These are phyloP conservation scores for Fusarium lyarnte DNA, from an alignment of 2,329 filamentous ascomycete genomes.

Conservation along the genomic window DNA sequence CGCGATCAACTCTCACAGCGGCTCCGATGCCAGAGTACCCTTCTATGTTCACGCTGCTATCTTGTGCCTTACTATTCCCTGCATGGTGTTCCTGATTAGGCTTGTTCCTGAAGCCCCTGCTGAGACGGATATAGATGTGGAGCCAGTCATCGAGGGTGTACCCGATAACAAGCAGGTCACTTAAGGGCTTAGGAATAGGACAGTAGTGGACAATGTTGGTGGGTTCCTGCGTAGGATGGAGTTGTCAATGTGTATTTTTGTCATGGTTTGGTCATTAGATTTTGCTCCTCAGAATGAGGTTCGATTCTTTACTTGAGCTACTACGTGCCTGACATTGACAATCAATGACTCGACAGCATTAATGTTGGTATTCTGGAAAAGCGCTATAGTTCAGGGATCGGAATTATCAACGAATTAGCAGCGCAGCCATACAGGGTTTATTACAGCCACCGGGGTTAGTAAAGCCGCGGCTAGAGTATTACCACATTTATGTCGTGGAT, in stretches of 20 bases:
- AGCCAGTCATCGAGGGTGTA: not conserved
- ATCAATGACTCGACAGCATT: not conserved
- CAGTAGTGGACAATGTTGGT: accelerated
- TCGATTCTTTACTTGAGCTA: not conserved
- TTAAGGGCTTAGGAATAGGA: not conserved
- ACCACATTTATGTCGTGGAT: not conserved
- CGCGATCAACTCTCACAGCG: not conserved
- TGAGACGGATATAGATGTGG: not conserved
- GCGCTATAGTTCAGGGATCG: not conserved
- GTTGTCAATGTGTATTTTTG: not conserved
- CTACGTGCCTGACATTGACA: not conserved
- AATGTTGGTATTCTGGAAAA: not conserved
- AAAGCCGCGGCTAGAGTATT: not conserved
- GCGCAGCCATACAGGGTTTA: accelerated
- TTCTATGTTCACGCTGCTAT: not conserved
- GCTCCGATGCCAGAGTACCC: not conserved
- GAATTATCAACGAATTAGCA: not conserved
- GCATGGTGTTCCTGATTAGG: not conserved
- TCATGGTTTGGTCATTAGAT: not conserved
- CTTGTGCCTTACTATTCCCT: not conserved
- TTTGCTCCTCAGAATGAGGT: not conserved
- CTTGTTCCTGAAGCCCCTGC: not conserved
- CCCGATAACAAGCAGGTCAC: not conserved
- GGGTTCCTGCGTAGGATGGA: accelerated
- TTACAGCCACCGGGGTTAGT: accelerated